Conservation (phyloP, 1,284 basidiomycete genomes). For the Neotropicomus parvogracilis region DNA sequence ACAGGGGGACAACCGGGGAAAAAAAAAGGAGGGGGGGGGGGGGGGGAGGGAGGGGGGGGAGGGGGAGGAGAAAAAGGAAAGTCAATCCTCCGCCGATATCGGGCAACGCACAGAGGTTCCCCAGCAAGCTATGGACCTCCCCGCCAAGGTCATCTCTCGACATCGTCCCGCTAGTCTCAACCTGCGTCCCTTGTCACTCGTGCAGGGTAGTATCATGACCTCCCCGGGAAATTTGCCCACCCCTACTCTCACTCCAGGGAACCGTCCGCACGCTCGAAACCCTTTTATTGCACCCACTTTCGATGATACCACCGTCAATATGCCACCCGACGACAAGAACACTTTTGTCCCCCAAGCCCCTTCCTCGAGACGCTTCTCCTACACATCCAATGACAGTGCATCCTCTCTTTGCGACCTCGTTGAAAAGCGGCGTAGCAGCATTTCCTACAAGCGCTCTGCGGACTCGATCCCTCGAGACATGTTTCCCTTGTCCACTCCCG, state of each 20-base stretch:
- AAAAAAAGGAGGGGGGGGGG: conserved; percentile 83
- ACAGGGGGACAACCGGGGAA: too few species aligned
- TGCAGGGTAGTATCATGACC: conserved; percentile 44
- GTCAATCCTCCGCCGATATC: conserved; percentile 13
- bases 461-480: conserved; percentile 38
- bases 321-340: conserved; percentile 3
- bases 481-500: conserved; percentile 62
- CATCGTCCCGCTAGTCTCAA: conserved; percentile 62
- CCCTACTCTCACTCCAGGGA: conserved; percentile 48
- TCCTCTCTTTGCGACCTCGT: conserved; percentile 9
- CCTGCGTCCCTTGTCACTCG: conserved; percentile 68
- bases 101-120: conserved; percentile 13
- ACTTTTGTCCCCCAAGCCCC: conserved; percentile 12
- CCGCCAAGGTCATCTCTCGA: conserved; percentile 39
- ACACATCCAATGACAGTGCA: conserved; percentile 12
- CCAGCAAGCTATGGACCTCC: conserved; percentile 9
- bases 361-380: conserved; percentile 20
- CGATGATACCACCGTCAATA: conserved; percentile 20
- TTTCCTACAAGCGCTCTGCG: conserved; percentile 62
- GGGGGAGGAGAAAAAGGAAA: conserved; percentile 70
- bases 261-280: conserved; percentile 42
- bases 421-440: conserved; percentile 54
- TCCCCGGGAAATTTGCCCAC: conserved; percentile 48
- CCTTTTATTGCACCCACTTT: conserved; percentile 47
- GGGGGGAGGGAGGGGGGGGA: conserved; percentile 79